phyloP scores from a whole-genome alignment of 2,329 filamentous ascomycete species.

The Stachybotrys chartarum region DNA sequence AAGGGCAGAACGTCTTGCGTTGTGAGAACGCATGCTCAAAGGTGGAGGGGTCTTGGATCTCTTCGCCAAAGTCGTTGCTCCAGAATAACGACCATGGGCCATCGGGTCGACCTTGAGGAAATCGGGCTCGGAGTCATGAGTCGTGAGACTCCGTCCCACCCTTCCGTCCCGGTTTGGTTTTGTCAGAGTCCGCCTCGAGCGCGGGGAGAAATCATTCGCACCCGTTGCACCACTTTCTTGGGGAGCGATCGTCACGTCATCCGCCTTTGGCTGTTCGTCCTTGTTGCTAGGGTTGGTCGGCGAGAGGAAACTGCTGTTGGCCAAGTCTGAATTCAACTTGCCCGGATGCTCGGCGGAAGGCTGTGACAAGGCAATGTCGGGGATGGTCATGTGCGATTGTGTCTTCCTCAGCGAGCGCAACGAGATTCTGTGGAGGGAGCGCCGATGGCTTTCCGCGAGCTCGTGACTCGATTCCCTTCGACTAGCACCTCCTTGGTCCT shows the following conservation, averaged over 20 bases:
- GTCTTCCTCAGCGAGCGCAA: not conserved
- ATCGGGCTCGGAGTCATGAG: constrained; percentile 16
- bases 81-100: constrained; percentile 4
- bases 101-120: constrained; percentile 11
- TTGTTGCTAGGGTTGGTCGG: not conserved
- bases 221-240: too few relatives aligned
- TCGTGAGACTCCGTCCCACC: constrained; percentile 1
- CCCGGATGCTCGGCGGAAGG: not conserved
- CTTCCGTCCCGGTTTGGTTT: not conserved
- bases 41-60: constrained; percentile 30
- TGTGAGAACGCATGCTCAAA: constrained; percentile 35
- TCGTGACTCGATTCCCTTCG: not conserved
- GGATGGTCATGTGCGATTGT: not conserved
- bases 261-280: not conserved
- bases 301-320: not conserved
- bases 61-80: constrained; percentile 11
- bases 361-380: not conserved
- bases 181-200: constrained; percentile 1
- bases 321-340: not conserved
- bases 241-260: too few relatives aligned
- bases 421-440: not conserved
- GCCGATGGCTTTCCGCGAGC: not conserved
- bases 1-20: constrained; percentile 12
- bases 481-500: not conserved
- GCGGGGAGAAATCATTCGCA: too few relatives aligned